phyloP scores from a whole-genome alignment of 139 green algal species.

The Spirogloea muscicola region DNA sequence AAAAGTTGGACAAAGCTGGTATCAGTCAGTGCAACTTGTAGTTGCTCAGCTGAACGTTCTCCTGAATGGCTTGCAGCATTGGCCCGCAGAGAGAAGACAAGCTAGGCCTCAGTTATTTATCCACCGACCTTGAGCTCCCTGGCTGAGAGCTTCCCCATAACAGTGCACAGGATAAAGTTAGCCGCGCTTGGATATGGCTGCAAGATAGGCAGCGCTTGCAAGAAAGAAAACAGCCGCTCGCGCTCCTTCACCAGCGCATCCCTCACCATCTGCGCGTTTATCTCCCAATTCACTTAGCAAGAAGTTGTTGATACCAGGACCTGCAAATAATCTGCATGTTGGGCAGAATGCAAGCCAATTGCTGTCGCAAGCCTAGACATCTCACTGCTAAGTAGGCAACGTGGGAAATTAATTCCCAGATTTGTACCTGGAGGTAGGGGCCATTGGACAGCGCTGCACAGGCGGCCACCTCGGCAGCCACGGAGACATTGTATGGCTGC shows the following conservation, averaged over 20 bases:
- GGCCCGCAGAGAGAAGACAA: no score
- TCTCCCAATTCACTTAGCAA: background rate
- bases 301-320: conserved; percentile 2
- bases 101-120: no score
- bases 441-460: conserved; percentile 72
- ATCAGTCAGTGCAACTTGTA: no score
- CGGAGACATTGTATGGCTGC: conserved; percentile 98
- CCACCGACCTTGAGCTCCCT: conserved; percentile 16
- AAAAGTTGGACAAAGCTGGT: no score
- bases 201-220: conserved; percentile 76
- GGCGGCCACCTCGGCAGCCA: conserved; percentile 79
- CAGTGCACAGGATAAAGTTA: conserved; percentile 96
- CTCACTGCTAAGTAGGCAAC: background rate
- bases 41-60: no score
- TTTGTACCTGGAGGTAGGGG: conserved; percentile 67
- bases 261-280: conserved; percentile 56
- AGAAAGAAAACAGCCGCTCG: conserved; percentile 58
- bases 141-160: conserved; percentile 26
- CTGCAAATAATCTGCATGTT: no score
- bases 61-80: no score
- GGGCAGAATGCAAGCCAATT: no score
- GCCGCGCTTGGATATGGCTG: conserved; percentile 83
- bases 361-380: no score
- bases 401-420: background rate
- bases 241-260: conserved; percentile 82